Evolutionary conservation across 1,139 yeast genomes (phyloP).

Genomic region (Yamadazyma sp.): DNA sequence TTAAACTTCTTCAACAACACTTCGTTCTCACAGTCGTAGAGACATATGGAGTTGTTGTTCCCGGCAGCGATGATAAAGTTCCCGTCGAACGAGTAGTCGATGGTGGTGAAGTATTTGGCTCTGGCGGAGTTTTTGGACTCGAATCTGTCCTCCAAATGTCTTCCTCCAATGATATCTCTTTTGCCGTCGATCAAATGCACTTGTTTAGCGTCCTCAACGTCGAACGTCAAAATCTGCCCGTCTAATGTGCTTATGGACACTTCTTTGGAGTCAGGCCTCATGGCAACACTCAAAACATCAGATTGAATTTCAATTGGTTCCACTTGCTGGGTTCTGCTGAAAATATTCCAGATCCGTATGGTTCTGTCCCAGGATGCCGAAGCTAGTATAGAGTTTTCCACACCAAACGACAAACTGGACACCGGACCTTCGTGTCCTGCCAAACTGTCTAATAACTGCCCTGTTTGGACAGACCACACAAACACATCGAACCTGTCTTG

Average conservation of each 20-base stretch:
- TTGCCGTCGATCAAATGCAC: slow-evolving; percentile 82
- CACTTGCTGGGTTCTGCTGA: slow-evolving; percentile 78
- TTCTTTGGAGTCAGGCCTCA: slow-evolving; percentile 91
- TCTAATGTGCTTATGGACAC: slow-evolving; percentile 86
- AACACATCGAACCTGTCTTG: slow-evolving; percentile 86
- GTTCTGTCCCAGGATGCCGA: slow-evolving; percentile 98
- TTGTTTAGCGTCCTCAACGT: slow-evolving; percentile 79
- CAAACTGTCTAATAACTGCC: slow-evolving; percentile 81
- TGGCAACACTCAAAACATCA: slow-evolving; percentile 80
- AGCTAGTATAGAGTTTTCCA: slow-evolving; percentile 75
- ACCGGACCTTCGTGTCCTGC: slow-evolving; percentile 97
- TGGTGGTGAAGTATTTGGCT: slow-evolving; percentile 78
- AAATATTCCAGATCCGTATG: slow-evolving; percentile 88
- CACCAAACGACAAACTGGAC: slow-evolving; percentile 82
- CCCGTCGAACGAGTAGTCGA: slow-evolving; percentile 90
- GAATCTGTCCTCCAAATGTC: slow-evolving; percentile 81
- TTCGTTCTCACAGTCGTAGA: slow-evolving; percentile 86
- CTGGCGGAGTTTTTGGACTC: slow-evolving; percentile 78
- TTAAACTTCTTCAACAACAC: slow-evolving; percentile 79
- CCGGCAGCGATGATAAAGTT: slow-evolving; percentile 88
- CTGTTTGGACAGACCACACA: slow-evolving; percentile 97
- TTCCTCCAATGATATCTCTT: slow-evolving; percentile 84
- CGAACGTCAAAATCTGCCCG: slow-evolving; percentile 85
- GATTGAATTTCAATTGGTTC: slow-evolving; percentile 87
- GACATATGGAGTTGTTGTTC: slow-evolving; percentile 84